Percentiles rank a stretch among this genome's conserved stretches.
These are phyloP conservation scores for Cordyceps tenuipes DNA, from an alignment of 2,329 filamentous ascomycete genomes.

Conservation along the genomic window DNA sequence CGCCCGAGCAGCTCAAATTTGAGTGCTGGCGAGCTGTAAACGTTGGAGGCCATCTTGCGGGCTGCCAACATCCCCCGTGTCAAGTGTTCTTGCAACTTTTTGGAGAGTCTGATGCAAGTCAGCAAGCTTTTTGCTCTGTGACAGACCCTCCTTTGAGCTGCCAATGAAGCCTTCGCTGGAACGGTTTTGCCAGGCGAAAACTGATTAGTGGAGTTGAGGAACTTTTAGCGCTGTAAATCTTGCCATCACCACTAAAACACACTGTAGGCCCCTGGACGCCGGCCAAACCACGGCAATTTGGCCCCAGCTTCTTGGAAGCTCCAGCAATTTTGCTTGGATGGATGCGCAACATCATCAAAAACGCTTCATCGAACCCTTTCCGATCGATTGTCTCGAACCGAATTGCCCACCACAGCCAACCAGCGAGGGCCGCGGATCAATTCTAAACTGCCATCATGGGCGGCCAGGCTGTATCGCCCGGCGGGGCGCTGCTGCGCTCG, in stretches of 20 bases:
- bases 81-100: conserved; percentile 4
- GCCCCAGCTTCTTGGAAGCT: conserved; percentile 4
- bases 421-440: conserved; percentile 21
- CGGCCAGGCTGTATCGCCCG: conserved; percentile 43
- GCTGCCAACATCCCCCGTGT: conserved; percentile 22
- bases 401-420: conserved; percentile 16
- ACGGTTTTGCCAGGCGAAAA: background rate
- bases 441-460: conserved; percentile 21
- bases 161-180: background rate
- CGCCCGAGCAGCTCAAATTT: conserved; percentile 69
- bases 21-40: conserved; percentile 56
- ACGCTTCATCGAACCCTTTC: conserved; percentile 10
- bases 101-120: background rate
- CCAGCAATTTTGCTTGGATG: conserved; percentile 1
- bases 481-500: conserved; percentile 65
- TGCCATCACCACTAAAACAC: background rate
- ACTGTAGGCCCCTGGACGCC: conserved; percentile 1
- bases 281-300: conserved; percentile 12
- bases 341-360: conserved; percentile 22
- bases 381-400: conserved; percentile 14
- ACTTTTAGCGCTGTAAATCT: background rate
- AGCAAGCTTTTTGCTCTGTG: background rate
- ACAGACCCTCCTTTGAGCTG: background rate
- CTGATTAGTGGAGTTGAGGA: conserved; percentile 6
- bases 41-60: conserved; percentile 40